These are phyloP conservation scores for Penicillium daleae DNA, from an alignment of 495 filamentous ascomycete genomes.

Conservation along the genomic window DNA sequence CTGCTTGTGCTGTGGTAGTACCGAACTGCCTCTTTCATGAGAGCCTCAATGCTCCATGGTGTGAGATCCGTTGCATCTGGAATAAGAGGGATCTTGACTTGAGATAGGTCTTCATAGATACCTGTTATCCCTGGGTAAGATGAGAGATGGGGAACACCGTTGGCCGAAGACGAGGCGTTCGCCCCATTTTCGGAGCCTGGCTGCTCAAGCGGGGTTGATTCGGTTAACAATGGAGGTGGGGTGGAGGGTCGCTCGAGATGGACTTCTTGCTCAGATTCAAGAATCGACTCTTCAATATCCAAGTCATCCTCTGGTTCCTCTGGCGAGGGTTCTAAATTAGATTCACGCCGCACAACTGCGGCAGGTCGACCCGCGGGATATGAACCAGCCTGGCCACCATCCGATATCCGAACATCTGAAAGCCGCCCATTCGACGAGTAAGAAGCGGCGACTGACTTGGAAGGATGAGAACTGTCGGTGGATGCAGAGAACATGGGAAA, in stretches of 20 bases:
- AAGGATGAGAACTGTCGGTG: constrained; percentile 59
- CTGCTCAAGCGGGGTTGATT: constrained; percentile 39
- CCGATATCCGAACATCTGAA: constrained; percentile 20
- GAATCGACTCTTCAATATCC: constrained; percentile 27
- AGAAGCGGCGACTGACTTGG: constrained; percentile 49
- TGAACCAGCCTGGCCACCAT: constrained; percentile 22
- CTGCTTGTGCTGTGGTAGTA: constrained; percentile 47
- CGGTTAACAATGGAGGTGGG: constrained; percentile 41
- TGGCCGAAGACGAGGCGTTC: constrained; percentile 5
- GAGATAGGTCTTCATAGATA: constrained; percentile 29
- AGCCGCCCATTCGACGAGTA: constrained; percentile 38
- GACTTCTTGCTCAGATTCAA: constrained; percentile 27
- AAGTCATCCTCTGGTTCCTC: constrained; percentile 30
- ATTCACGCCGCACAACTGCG: constrained; percentile 24
- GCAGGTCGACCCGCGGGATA: constrained; percentile 14
- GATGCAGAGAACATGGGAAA: constrained; percentile 85
- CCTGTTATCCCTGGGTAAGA: constrained; percentile 21
- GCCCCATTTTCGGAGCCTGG: constrained; percentile 11
- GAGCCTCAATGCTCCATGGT: constrained; percentile 54
- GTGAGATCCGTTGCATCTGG: constrained; percentile 39
- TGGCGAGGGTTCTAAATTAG: constrained; percentile 28
- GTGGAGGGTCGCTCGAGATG: constrained; percentile 50
- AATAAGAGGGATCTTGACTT: constrained; percentile 35
- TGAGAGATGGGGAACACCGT: not conserved
- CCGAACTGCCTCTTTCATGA: constrained; percentile 48